Conservation (phyloP, 192 early-diverging fungal genomes). For the Linnemannia zychae region DNA sequence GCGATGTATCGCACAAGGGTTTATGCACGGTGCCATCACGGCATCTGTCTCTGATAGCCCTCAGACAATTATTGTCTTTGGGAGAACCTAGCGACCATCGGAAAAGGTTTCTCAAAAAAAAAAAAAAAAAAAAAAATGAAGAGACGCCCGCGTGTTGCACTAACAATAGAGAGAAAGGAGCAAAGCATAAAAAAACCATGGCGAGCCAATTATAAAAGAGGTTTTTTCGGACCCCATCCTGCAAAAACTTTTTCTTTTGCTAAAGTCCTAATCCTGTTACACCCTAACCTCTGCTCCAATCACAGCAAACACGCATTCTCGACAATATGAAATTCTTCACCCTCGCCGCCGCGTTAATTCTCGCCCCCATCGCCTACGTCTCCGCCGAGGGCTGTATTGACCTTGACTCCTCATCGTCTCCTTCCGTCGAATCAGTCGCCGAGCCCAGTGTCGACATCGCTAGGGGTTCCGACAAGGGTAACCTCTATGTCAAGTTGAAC, state of each 20-base stretch:
- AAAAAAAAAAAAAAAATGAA: too few species aligned
- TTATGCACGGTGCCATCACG: not conserved
- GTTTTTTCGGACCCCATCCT: too few species aligned
- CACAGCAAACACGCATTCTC: too few species aligned
- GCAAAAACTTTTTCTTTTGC: too few species aligned
- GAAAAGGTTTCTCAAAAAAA: not conserved
- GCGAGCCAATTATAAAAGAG: too few species aligned
- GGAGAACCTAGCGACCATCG: too few species aligned
- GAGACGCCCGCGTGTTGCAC: too few species aligned
- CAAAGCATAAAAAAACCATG: too few species aligned
- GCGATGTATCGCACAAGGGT: not conserved
- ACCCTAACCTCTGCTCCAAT: not conserved
- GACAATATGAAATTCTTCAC: conserved; percentile 17
- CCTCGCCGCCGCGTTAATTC: not conserved
- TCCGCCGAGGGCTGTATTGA: conserved; percentile 7
- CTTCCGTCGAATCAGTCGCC: not conserved
- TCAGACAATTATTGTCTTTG: too few species aligned
- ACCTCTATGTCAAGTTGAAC: conserved; percentile 43
- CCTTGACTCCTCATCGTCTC: not conserved
- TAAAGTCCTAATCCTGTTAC: not conserved
- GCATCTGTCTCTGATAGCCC: not conserved
- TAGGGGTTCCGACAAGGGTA: conserved; percentile 11
- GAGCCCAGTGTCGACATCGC: not conserved
- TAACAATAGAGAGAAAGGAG: too few species aligned
- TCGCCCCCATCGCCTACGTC: not conserved